phyloP scores from a whole-genome alignment of 768 basidiomycete genomes.

The Rhodotorula babjevae region DNA sequence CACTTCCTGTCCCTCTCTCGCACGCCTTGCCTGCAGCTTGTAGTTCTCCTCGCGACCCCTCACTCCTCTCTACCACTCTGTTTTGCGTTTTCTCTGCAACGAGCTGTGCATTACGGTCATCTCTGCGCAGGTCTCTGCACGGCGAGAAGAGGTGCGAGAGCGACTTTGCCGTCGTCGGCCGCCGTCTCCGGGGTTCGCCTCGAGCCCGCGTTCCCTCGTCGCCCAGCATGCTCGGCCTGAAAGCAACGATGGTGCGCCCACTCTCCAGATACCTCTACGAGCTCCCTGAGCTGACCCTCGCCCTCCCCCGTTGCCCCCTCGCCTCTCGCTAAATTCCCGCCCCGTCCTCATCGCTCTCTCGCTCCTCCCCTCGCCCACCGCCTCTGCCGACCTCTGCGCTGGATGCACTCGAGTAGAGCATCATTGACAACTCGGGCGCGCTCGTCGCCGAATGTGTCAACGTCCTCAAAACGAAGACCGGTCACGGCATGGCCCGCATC shows the following conservation, averaged over 20 bases:
- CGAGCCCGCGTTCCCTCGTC: neutral
- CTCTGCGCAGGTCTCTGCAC: too few relatives aligned
- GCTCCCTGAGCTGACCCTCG: neutral
- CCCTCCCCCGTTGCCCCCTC: neutral
- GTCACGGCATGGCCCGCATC: constrained; percentile 75
- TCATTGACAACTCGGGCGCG: constrained; percentile 96
- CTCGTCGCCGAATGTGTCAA: constrained; percentile 93
- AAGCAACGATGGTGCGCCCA: constrained; percentile 64
- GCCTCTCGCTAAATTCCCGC: neutral
- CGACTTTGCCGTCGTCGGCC: too few relatives aligned
- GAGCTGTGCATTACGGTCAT: too few relatives aligned
- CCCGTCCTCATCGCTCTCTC: neutral
- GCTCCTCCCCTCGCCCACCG: neutral
- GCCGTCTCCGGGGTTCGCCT: too few relatives aligned
- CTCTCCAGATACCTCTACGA: too few relatives aligned
- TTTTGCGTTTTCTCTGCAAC: too few relatives aligned
- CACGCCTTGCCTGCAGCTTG: too few relatives aligned
- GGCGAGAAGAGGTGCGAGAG: too few relatives aligned
- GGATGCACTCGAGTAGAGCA: constrained; percentile 50
- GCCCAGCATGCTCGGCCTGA: constrained; percentile 81
- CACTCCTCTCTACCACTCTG: neutral
- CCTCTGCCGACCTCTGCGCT: neutral
- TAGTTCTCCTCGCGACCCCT: neutral
- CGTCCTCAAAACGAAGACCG: constrained; percentile 90
- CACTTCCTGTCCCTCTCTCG: too few relatives aligned